Evolutionary conservation across 2,329 filamentous ascomycete genomes (phyloP), one percentile per base, ranked within the genome.

Genomic region (Pyrenochaeta sp.): DNA sequence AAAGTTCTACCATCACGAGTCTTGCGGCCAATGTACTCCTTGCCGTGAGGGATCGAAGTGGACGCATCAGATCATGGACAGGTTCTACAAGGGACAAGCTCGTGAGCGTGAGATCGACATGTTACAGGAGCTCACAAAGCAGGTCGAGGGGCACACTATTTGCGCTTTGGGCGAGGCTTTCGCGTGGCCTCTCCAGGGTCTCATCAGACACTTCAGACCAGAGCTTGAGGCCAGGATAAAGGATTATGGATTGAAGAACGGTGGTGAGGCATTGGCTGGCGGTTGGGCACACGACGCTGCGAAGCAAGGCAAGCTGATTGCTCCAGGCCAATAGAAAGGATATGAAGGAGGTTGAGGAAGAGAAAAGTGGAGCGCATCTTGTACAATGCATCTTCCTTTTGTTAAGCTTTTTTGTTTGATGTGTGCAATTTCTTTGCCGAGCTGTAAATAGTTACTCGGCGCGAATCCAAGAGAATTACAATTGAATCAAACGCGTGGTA

Each of bases 41-140:
- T 99, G 94, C 83, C 89, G 94, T 71, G 94, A 99, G 78, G 94
- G 94, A 58, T 95, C 88, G 80, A 96, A 96, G 80, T 99, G 94
- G 94, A 96, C 93, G 8, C 89, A 96, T 76, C 92, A 99, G 81
- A 97, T 99, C 74, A 97, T 99, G 94, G 81, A 88, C 74, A 88
- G 94, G 44, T 96, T 99, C 63, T 91, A 96, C 80, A 88, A 89
- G 73, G 94, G 94, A 47, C 85, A 90, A 74, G 94, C 89, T 48
- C 86, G 89, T 52, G 85, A 87, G 74, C 83, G 94, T 50, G 94
- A 99, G 77, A 99, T 99, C 72, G 94, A 99, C 73, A 99, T 99
- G 94, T 83, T 99, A 59, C 94, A 96, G 79, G 94, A 99, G 80
- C 79, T 99, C 61, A 99, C 94, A 53, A 99, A 99, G 83, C 94